Evolutionary conservation across 2,329 filamentous ascomycete species (phyloP), one percentile per base, ranked within the genome.

Genomic region (Neopestalotiopsis sp.): DNA sequence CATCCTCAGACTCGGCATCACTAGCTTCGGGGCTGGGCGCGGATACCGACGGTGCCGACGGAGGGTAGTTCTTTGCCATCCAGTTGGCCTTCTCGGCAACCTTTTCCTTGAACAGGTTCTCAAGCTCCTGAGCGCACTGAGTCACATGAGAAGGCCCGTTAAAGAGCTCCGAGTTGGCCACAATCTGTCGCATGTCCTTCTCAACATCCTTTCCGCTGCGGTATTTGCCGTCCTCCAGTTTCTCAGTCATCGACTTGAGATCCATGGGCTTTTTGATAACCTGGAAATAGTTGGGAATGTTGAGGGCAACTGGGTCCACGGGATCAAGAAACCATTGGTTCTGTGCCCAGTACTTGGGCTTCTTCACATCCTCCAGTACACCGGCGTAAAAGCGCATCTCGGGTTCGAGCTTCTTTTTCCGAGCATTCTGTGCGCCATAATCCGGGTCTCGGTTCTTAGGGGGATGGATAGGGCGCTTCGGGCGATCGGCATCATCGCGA

Each of bases 231-330:
- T 85, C 85, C 73, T 91, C 89, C 56, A 98, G 85, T 81, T 97
- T 97, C 57, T 86, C 86, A 45, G 88, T 85, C 76, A 97, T 92
- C n/a, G 94, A 97, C 17, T 88, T 86, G 64, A 98, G 85, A 79
- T 99, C 95, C 95, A 98, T 99, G 0, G 96, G 96, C 78, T 95
- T 94, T 85, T 97, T 98, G 82, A 99, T 94, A 71, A 98, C 85
- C 75, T 92, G 94, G 79, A 96, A 94, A 78, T 99, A 99, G 30
- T 92, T 91, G 0, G 96, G 96, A 69, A 98, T 98, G 78, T 95
- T 94, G 67, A 98, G 84, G 0, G 95, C 95, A 45, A 98, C 95
- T 0, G 96, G 94, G 78, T 99, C 96, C 24, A 99, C 96, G 0
- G 96, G 93, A 7, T 88, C 83, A 75, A 94, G 83, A 83, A 99